phyloP scores from a whole-genome alignment of 441 rosid genomes.

The Cnidoscolus chayamansa region DNA sequence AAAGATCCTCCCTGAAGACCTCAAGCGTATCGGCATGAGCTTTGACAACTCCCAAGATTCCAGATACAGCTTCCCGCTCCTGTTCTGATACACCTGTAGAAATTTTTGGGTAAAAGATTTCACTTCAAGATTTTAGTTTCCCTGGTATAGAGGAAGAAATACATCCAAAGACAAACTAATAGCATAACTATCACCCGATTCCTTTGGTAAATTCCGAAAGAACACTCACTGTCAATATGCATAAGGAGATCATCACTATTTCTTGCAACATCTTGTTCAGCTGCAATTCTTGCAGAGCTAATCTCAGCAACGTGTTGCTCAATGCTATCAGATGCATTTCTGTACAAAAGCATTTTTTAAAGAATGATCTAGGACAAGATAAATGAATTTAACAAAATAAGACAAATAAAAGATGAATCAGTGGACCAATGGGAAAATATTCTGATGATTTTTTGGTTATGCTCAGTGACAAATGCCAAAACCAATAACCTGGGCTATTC shows the following conservation, averaged over 20 bases:
- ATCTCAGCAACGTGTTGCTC: constrained; percentile 79
- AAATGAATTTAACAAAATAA: constrained; percentile 11
- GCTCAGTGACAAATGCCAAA: background rate
- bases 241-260: constrained; percentile 47
- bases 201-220: no score
- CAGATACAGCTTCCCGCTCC: constrained; percentile 51
- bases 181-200: no score
- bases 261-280: constrained; percentile 59
- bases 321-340: constrained; percentile 53
- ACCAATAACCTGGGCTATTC: background rate
- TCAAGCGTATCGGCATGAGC: constrained; percentile 45
- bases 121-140: background rate
- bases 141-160: background rate
- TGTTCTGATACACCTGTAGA: constrained; percentile 64
- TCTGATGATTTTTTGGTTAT: background rate
- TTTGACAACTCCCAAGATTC: constrained; percentile 53
- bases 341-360: no score
- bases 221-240: constrained; percentile 59
- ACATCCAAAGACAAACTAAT: background rate
- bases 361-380: background rate
- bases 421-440: background rate
- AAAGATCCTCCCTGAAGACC: constrained; percentile 57
- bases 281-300: constrained; percentile 50
- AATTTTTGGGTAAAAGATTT: background rate
- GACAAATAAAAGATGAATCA: background rate